phyloP scores from a whole-genome alignment of 805 yeast species.

The Nakazawaea molendinolei region DNA sequence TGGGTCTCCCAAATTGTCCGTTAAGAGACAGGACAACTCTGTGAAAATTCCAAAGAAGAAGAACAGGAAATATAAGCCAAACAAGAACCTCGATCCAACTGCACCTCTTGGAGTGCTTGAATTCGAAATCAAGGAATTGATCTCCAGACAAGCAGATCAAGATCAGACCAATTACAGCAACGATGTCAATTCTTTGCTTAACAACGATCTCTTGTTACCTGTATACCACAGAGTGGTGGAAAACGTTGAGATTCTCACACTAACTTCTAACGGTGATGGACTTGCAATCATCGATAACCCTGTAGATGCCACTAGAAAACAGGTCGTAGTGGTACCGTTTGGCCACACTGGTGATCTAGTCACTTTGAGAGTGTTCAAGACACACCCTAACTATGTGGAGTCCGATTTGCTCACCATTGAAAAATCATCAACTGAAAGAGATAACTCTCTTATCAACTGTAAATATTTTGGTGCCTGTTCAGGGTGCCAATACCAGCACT shows the following conservation, averaged over 20 bases:
- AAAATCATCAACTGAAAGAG: constrained; percentile 32
- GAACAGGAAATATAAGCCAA: constrained; percentile 48
- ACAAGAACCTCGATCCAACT: constrained; percentile 64
- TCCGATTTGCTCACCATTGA: constrained; percentile 53
- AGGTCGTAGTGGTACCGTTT: constrained; percentile 78
- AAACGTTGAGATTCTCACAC: constrained; percentile 48
- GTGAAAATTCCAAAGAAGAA: constrained; percentile 19
- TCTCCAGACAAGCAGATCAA: constrained; percentile 34
- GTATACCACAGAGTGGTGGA: constrained; percentile 53
- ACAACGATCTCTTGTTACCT: constrained; percentile 41
- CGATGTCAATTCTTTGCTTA: constrained; percentile 60
- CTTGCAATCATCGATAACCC: constrained; percentile 66
- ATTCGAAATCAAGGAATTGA: constrained; percentile 60
- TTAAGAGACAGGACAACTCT: background rate
- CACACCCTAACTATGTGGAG: constrained; percentile 70
- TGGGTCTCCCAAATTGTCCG: background rate
- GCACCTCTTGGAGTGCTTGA: constrained; percentile 76
- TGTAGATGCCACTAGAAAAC: constrained; percentile 32
- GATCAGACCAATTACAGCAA: constrained; percentile 43
- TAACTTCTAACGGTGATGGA: constrained; percentile 86
- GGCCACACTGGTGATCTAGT: constrained; percentile 83
- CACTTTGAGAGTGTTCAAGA: constrained; percentile 62
- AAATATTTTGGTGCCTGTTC: constrained; percentile 88
- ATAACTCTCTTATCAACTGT: constrained; percentile 62
- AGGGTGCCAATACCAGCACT: constrained; percentile 89